Conservation (phyloP, 441 rosid species). For the Pelargonium myrrhifolium region DNA sequence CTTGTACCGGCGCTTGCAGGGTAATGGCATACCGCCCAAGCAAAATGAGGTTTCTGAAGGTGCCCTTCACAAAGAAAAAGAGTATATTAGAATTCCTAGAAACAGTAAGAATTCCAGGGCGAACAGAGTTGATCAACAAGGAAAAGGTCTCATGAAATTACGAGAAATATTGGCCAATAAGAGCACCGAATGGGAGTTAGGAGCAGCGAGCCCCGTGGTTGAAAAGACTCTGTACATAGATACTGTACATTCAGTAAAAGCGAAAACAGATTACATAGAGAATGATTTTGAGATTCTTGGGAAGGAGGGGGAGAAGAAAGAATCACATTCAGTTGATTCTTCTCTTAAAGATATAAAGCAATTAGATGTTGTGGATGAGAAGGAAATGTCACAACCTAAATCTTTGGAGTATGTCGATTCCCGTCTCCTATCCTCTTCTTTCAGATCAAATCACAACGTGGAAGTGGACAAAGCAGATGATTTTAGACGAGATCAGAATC, state of each 20-base stretch:
- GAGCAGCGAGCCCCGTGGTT: background rate
- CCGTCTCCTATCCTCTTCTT: too few relatives aligned
- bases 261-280: background rate
- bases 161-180: background rate
- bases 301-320: too few relatives aligned
- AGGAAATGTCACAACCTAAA: slow-evolving; percentile 18
- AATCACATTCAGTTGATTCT: slow-evolving; percentile 16
- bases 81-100: too few relatives aligned
- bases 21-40: slow-evolving; percentile 19
- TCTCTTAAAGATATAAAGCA: slow-evolving; percentile 24
- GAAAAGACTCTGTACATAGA: background rate
- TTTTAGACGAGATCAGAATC: slow-evolving; percentile 19
- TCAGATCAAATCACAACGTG: slow-evolving; percentile 13
- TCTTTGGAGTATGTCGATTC: slow-evolving; percentile 22
- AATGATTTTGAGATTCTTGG: background rate
- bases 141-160: too few relatives aligned
- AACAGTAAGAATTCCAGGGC: too few relatives aligned
- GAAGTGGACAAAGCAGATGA: background rate
- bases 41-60: too few relatives aligned
- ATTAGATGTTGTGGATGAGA: slow-evolving; percentile 17
- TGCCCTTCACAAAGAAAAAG: too few relatives aligned
- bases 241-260: background rate
- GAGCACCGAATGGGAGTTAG: background rate
- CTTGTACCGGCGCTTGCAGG: slow-evolving; percentile 27
- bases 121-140: too few relatives aligned